Evolutionary conservation across 306 rosid species (phyloP), one percentile per base, ranked within the genome.

Genomic region (Elaeagnus macrophylla): DNA sequence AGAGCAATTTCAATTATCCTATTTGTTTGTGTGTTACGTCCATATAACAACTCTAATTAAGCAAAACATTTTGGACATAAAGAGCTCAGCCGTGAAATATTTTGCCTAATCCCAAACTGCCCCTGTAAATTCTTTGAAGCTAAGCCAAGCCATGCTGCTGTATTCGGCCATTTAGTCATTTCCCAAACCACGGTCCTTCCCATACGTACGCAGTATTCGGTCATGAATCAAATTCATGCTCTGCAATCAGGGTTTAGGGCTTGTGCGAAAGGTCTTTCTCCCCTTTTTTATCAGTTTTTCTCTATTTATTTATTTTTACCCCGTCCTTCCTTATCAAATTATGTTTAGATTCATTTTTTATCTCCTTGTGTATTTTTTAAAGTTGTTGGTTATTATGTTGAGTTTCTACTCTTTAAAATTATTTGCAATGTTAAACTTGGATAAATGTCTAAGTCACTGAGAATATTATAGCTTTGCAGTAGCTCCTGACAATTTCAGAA

Each of bases 181-280:
- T n/a, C n/a, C n/a, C n/a, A n/a, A n/a, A n/a, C n/a, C n/a, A n/a
- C n/a, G 3, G 8, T 37, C 8, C 15, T 39, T 18, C 7, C 17
- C 10, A 6, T 5, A 39, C 35, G 8, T 44, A 17, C 48, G 49
- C 5, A 35, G 12, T 13, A 44, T 54, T 37, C 48, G 38, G 35
- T 60, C 14, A 81, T 88, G 95, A 78, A 65, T 37, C 90, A 67
- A 45, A 15, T 67, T 51, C 66, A 73, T 56, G 35, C 81, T 37
- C 47, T 82, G 52, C 88, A 67, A 55, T 63, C 75, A 15, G 71
- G 73, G 55, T 72, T 73, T 59, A 59, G 59, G 53, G 56, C 3
- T 52, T 67, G 76, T 39, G 9, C 62, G 37, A 57, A 66, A 79
- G 93, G 97, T 76, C 7, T 42, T 16, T 41, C 3, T 15, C n/a